These are phyloP conservation scores for Discostella pseudostelligera DNA, from an alignment of 108 stramenopile genomes.

Conservation along the genomic window DNA sequence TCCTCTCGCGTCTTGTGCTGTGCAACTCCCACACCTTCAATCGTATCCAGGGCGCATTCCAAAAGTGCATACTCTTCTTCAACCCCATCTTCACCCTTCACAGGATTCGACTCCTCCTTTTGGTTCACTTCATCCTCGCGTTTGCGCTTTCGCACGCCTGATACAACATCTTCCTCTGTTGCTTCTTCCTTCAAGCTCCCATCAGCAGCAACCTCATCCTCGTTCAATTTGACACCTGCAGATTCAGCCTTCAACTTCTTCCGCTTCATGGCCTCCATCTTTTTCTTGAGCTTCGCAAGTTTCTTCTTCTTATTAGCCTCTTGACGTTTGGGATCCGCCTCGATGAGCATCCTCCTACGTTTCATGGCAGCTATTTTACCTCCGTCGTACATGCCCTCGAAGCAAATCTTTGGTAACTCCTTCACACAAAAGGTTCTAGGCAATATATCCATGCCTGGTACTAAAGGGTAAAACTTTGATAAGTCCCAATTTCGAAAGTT, in stretches of 20 bases:
- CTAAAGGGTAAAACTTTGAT: constrained; percentile 66
- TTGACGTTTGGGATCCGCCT: constrained; percentile 73
- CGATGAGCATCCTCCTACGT: constrained; percentile 65
- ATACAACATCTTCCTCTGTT: constrained; percentile 12
- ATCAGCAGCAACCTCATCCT: constrained; percentile 22
- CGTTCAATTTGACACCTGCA: constrained; percentile 21
- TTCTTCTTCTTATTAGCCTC: constrained; percentile 58
- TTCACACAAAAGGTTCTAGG: constrained; percentile 70
- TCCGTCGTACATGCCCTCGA: constrained; percentile 78
- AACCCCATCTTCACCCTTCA: constrained; percentile 46
- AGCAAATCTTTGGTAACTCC: constrained; percentile 74
- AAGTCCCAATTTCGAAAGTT: constrained; percentile 86
- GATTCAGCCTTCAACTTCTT: constrained; percentile 55
- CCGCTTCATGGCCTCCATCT: constrained; percentile 74
- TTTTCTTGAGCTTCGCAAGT: constrained; percentile 72
- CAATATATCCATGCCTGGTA: constrained; percentile 85
- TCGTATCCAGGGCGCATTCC: constrained; percentile 68
- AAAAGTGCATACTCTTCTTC: constrained; percentile 67
- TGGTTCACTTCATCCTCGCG: constrained; percentile 29
- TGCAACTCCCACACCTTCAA: constrained; percentile 56
- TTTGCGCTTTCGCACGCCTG: constrained; percentile 35
- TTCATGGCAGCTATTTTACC: constrained; percentile 86
- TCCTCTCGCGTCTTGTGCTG: constrained; percentile 74
- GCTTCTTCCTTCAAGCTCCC: constrained; percentile 32
- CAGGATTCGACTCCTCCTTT: constrained; percentile 38